phyloP scores from a whole-genome alignment of 83 land plant genomes.

The Larix sibirica region DNA sequence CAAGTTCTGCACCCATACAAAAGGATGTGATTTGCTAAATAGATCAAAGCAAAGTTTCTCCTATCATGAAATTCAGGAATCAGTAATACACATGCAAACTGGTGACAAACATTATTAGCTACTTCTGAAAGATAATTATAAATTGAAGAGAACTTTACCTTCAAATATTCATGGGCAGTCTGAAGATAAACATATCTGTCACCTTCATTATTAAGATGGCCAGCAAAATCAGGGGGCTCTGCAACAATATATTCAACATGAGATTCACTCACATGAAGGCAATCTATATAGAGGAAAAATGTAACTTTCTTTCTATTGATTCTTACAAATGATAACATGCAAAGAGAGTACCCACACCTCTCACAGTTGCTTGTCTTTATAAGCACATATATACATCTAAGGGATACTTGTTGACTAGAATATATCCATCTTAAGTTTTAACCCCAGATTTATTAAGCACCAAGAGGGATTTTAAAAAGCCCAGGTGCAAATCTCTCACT shows the following conservation, averaged over 20 bases:
- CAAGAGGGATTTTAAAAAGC: no score
- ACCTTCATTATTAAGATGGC: constrained; percentile 3
- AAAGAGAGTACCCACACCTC: neutral
- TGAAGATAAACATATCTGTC: constrained; percentile 11
- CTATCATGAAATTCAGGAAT: neutral
- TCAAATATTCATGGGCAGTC: neutral
- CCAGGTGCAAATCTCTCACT: no score
- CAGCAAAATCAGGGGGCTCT: constrained; percentile 7
- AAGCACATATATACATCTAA: neutral
- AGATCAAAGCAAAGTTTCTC: neutral
- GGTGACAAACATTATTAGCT: neutral
- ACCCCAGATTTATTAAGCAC: no score
- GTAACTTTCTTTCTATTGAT: neutral
- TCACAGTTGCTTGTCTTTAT: neutral
- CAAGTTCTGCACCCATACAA: neutral
- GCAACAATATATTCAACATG: neutral
- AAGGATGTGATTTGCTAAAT: neutral
- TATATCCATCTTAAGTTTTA: no score
- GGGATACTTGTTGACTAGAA: neutral
- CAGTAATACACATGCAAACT: neutral
- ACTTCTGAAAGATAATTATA: neutral
- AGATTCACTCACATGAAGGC: neutral
- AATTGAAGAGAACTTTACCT: neutral
- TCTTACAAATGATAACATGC: neutral
- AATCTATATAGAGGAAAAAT: neutral